Evolutionary conservation across 495 filamentous ascomycete genomes (phyloP).

Genomic region (Penicillium salamii): DNA sequence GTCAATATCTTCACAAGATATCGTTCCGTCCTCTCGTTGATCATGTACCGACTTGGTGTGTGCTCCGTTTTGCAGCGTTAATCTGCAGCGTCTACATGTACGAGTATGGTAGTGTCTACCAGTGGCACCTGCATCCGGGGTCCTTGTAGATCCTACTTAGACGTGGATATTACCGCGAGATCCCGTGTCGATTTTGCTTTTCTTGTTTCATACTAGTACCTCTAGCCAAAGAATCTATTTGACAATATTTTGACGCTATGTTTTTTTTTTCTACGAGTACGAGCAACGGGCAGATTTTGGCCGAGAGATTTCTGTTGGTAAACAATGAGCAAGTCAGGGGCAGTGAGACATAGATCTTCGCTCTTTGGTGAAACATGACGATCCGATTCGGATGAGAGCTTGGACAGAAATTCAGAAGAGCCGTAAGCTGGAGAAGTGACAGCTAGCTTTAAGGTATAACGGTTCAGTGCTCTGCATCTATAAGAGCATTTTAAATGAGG

Average conservation of each 20-base stretch:
- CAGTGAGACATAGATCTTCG: slow-evolving; percentile 19
- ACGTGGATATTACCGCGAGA: background rate
- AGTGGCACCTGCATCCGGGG: background rate
- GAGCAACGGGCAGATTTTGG: background rate
- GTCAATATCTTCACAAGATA: background rate
- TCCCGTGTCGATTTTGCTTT: background rate
- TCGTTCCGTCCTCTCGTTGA: background rate
- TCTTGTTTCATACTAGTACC: background rate
- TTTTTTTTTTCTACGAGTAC: background rate
- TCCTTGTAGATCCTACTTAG: slow-evolving; percentile 1
- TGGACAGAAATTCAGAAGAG: background rate
- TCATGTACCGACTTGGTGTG: background rate
- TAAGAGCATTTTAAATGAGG: no score
- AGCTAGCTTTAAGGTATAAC: no score
- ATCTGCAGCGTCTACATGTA: background rate
- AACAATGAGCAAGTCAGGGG: slow-evolving; percentile 14
- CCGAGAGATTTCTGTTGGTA: background rate
- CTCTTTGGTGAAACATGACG: slow-evolving; percentile 1
- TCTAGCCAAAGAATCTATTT: background rate
- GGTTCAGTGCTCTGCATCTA: no score
- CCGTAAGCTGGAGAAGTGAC: background rate
- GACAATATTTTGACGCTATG: background rate
- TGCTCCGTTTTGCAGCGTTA: background rate
- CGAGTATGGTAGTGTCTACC: no score
- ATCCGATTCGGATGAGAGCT: slow-evolving; percentile 7